These are phyloP conservation scores for Bidens hawaiensis DNA, from an alignment of 140 eudicot genomes.

Conservation along the genomic window DNA sequence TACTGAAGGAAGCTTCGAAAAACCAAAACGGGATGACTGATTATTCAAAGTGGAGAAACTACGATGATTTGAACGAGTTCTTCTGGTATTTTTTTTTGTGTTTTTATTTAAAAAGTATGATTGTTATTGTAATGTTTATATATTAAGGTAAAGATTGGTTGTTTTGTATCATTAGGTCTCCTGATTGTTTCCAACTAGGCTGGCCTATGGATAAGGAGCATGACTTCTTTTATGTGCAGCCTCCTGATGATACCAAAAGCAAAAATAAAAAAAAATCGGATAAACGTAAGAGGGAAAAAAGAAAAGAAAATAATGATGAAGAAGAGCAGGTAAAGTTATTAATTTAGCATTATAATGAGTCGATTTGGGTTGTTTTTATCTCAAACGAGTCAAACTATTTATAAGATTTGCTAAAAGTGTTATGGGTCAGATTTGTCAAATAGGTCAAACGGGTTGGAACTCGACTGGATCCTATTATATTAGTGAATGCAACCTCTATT, in stretches of 20 bases:
- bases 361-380: not conserved
- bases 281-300: conserved; percentile 23
- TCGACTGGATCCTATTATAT: no score
- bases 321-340: conserved; percentile 47
- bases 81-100: conserved; percentile 52
- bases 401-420: not conserved
- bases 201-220: conserved; percentile 94
- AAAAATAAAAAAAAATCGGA: conserved; percentile 24
- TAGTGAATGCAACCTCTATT: not conserved
- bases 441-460: not conserved
- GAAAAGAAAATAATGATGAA: conserved; percentile 45
- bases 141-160: conserved; percentile 14
- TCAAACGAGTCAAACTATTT: not conserved
- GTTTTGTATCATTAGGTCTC: conserved; percentile 56
- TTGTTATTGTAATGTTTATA: not conserved
- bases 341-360: not conserved
- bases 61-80: conserved; percentile 90
- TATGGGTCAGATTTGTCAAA: not conserved
- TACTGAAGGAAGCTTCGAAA: conserved; percentile 91
- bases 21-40: conserved; percentile 81
- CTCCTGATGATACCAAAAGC: conserved; percentile 32
- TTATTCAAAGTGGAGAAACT: conserved; percentile 97
- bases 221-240: conserved; percentile 68
- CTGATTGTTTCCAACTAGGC: conserved; percentile 78
- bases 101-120: conserved; percentile 9